phyloP scores from a whole-genome alignment of 345 rosid species.

The Euphorbia pulcherrima region DNA sequence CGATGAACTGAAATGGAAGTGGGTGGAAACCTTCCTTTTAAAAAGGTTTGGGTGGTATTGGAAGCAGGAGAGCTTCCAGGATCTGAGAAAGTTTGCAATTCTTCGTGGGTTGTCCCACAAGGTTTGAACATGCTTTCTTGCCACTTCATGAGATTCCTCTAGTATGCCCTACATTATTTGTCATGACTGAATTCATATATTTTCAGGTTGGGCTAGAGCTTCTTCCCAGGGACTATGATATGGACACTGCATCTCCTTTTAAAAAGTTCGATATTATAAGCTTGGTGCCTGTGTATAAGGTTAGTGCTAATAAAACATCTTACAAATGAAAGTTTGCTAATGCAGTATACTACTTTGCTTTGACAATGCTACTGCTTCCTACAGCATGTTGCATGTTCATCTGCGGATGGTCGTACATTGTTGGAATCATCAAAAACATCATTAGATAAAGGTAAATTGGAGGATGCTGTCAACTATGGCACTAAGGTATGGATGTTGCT shows the following conservation, averaged over 20 bases:
- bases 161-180: constrained; percentile 8
- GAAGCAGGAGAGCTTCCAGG: constrained; percentile 25
- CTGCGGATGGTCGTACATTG: constrained; percentile 35
- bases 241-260: constrained; percentile 28
- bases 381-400: constrained; percentile 39
- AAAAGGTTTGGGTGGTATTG: constrained; percentile 32
- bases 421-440: constrained; percentile 34
- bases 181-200: constrained; percentile 29
- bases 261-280: constrained; percentile 31
- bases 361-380: constrained; percentile 20
- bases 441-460: constrained; percentile 36
- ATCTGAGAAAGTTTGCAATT: constrained; percentile 31
- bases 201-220: constrained; percentile 36
- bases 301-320: background rate
- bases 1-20: constrained; percentile 29
- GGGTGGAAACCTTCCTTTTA: constrained; percentile 31
- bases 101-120: constrained; percentile 36
- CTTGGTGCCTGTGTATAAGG: constrained; percentile 35
- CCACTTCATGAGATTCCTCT: constrained; percentile 6
- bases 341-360: constrained; percentile 8
- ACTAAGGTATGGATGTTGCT: constrained; percentile 22
- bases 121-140: constrained; percentile 15
- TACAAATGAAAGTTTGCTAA: background rate
- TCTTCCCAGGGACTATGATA: constrained; percentile 34
- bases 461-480: constrained; percentile 36